phyloP scores from a whole-genome alignment of 495 filamentous ascomycete genomes.

The Tuber magnatum region DNA sequence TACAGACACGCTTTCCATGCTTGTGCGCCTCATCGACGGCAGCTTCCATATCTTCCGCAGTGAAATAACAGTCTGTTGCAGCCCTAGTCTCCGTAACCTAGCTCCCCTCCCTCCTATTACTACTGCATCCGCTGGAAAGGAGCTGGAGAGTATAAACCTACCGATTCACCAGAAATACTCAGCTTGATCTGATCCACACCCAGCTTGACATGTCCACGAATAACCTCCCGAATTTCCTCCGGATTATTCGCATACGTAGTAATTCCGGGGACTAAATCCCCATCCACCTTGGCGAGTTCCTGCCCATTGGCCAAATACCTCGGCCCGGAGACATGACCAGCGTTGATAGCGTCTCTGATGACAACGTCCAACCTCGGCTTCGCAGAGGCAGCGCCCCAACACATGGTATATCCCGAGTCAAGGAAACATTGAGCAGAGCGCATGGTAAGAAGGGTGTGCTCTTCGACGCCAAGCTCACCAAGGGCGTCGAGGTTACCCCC shows the following conservation, averaged over 20 bases:
- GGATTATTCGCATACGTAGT: conserved; percentile 48
- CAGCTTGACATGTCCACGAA: conserved; percentile 45
- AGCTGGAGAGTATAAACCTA: background rate
- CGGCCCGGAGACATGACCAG: conserved; percentile 50
- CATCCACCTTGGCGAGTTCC: conserved; percentile 47
- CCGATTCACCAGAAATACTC: conserved; percentile 48
- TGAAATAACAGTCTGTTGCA: conserved; percentile 49
- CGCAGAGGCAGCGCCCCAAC: conserved; percentile 50
- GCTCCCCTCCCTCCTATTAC: background rate
- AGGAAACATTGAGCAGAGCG: conserved; percentile 46
- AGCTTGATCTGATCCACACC: conserved; percentile 52
- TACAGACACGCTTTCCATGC: conserved; percentile 46
- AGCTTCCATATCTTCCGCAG: conserved; percentile 47
- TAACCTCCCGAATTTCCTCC: conserved; percentile 47
- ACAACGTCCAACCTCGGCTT: conserved; percentile 49
- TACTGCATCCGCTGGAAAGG: background rate
- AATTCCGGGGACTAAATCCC: conserved; percentile 47
- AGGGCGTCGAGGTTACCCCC: conserved; percentile 43
- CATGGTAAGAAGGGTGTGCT: conserved; percentile 48
- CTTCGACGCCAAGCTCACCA: conserved; percentile 45
- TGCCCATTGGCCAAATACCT: conserved; percentile 48
- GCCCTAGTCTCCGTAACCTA: conserved; percentile 44
- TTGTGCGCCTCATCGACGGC: conserved; percentile 51
- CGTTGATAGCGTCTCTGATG: conserved; percentile 52
- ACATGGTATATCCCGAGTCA: conserved; percentile 49